Evolutionary conservation across 139 green algal species (phyloP), one percentile per base, ranked within the genome.

Genomic region (Eudorina sp.): DNA sequence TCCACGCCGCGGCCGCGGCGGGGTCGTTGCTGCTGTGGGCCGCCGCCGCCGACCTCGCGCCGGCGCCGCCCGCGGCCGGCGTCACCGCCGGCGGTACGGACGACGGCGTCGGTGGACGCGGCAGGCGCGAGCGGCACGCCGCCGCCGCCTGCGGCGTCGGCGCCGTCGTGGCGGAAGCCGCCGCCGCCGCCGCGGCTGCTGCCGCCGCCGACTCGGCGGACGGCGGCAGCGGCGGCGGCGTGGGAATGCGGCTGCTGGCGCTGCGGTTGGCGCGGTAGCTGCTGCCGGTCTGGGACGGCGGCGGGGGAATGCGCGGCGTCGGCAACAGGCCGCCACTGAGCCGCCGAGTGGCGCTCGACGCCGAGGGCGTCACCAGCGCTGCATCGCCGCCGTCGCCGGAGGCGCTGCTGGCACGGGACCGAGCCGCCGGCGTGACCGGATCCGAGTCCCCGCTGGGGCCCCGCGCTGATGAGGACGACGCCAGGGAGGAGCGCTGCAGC

Each of bases 171-270:
- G 55, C 55, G 23, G 55, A 25, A 25, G 8, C 4, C 55, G 5
- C 5, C 55, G 5, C 55, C 55, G 55, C 55, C 7, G 55, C 55
- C 8, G 55, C 23, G 29, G 55, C 55, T 66, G 55, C 55, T 66
- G 55, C 55, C 55, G 55, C 55, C 29, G 55, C 27, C 7, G 55
- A 66, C 29, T n/a, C n/a, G n/a, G n/a, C n/a, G n/a, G n/a, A 36
- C 62, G 62, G 62, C 13, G 62, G 23, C 62, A 11, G 31, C 31
- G 16, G 31, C 6, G 66, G 36, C 36, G 66, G 66, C 31, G 66
- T 75, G 9, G 66, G 66, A 45, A 75, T 75, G 66, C 66, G 66
- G 66, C 66, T 75, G 66, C 34, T 46, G 6, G n/a, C n/a, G n/a
- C 66, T 45, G 16, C 62, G 62, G 19, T 72, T 38, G 38, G 66